These are phyloP conservation scores for Penstemon davidsonii DNA, from an alignment of 257 asterid species.

Conservation along the genomic window DNA sequence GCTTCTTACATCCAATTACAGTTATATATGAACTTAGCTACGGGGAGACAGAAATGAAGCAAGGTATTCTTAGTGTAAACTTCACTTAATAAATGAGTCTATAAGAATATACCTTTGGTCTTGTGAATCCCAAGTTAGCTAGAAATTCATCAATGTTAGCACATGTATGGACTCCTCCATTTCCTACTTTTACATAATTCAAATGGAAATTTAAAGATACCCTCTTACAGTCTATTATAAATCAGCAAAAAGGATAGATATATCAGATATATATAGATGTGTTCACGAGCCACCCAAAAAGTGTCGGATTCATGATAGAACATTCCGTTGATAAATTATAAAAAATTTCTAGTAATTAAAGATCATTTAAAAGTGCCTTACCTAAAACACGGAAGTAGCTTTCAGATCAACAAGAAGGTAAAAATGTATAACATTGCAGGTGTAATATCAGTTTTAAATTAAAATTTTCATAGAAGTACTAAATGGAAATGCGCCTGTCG, in stretches of 20 bases:
- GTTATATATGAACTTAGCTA: constrained; percentile 79
- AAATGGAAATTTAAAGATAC: constrained; percentile 5
- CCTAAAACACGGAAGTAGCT: constrained; percentile 2
- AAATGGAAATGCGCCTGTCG: not conserved
- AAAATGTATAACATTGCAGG: constrained; percentile 8
- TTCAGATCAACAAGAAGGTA: constrained; percentile 5
- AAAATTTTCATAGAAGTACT: constrained; percentile 12
- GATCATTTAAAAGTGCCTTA: not conserved
- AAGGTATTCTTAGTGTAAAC: constrained; percentile 54
- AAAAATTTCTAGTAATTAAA: not conserved
- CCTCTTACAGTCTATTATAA: constrained; percentile 7
- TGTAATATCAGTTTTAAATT: constrained; percentile 11
- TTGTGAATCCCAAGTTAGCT: constrained; percentile 14
- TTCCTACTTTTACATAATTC: constrained; percentile 19
- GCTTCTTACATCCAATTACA: constrained; percentile 77
- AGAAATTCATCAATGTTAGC: constrained; percentile 22
- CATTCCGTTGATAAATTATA: not conserved
- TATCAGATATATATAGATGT: not conserved
- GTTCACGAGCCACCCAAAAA: not conserved
- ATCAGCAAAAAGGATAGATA: constrained; percentile 21
- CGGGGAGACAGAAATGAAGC: constrained; percentile 92
- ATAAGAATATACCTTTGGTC: constrained; percentile 15
- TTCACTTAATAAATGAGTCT: constrained; percentile 7
- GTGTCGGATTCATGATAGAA: constrained; percentile 6
- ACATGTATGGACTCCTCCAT: constrained; percentile 4